phyloP scores from a whole-genome alignment of 1,139 yeast species.

The Kodamaea derodonti region DNA sequence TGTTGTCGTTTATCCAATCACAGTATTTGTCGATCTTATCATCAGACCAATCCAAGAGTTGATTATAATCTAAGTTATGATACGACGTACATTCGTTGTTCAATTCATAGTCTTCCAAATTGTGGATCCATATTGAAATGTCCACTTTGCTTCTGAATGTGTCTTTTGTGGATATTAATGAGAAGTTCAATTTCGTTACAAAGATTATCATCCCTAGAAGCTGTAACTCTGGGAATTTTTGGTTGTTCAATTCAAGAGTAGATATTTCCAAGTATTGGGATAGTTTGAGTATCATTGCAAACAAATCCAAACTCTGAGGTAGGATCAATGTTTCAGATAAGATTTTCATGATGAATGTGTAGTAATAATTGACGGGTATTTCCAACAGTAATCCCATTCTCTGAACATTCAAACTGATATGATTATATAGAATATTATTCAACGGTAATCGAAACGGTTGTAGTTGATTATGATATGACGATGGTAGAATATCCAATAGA shows the following conservation, averaged over 20 bases:
- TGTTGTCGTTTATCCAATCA: slow-evolving; percentile 35
- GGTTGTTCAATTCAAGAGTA: slow-evolving; percentile 1
- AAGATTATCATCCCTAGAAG: slow-evolving; percentile 22
- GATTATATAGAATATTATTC: slow-evolving; percentile 23
- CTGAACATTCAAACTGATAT: slow-evolving; percentile 7
- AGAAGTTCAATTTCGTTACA: slow-evolving; percentile 28
- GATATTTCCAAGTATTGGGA: slow-evolving; percentile 3
- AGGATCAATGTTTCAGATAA: slow-evolving; percentile 24
- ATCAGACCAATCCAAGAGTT: slow-evolving; percentile 38
- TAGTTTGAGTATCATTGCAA: slow-evolving; percentile 18
- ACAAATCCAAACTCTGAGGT: slow-evolving; percentile 31
- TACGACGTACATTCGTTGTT: slow-evolving; percentile 15
- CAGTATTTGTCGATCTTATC: slow-evolving; percentile 36
- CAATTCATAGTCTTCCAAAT: slow-evolving; percentile 17
- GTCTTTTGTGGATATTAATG: slow-evolving; percentile 5
- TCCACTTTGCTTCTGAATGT: slow-evolving; percentile 10
- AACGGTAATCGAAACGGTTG: slow-evolving; percentile 30
- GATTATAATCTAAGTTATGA: slow-evolving; percentile 18
- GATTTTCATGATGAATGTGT: slow-evolving; percentile 31
- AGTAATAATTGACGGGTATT: slow-evolving; percentile 26
- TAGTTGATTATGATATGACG: slow-evolving; percentile 19
- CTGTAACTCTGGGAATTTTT: slow-evolving; percentile 28
- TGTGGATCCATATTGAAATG: slow-evolving; percentile 21
- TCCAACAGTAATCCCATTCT: slow-evolving; percentile 7
- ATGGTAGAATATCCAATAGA: slow-evolving; percentile 22